Evolutionary conservation across 1,284 basidiomycete species (phyloP).

Genomic region (Moniliophthora roreri): DNA sequence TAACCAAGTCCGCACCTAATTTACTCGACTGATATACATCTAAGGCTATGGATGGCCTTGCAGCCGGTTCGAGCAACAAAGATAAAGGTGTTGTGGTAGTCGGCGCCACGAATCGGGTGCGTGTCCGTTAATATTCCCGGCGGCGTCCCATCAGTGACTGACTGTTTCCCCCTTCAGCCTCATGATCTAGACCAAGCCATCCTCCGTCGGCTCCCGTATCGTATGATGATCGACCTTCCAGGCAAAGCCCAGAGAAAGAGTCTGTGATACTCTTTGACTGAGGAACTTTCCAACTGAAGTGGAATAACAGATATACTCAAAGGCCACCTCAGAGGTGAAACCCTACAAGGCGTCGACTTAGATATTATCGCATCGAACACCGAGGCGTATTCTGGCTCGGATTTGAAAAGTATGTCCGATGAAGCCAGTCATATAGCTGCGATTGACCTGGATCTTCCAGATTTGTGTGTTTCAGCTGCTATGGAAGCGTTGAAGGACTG

Average conservation of each 20-base stretch:
- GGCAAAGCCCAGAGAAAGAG: neutral
- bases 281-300: neutral
- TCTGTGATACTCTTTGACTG: neutral
- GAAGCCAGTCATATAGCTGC: neutral
- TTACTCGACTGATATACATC: neutral
- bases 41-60: too few relatives aligned
- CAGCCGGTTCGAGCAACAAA: too few relatives aligned
- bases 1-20: too few relatives aligned
- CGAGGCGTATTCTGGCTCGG: too few relatives aligned
- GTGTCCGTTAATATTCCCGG: neutral
- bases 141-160: neutral
- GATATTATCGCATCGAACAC: too few relatives aligned
- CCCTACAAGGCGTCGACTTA: too few relatives aligned
- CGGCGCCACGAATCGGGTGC: constrained; percentile 7
- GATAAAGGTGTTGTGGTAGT: constrained; percentile 6
- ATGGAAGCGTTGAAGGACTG: neutral
- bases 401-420: neutral
- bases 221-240: constrained; percentile 6
- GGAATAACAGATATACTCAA: neutral
- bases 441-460: neutral
- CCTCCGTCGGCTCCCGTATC: constrained; percentile 3
- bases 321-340: neutral
- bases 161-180: neutral
- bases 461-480: neutral
- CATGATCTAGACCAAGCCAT: constrained; percentile 6